Base-by-base conservation (phyloP, 306 rosid species). In the Acacia acuminata region DNA sequence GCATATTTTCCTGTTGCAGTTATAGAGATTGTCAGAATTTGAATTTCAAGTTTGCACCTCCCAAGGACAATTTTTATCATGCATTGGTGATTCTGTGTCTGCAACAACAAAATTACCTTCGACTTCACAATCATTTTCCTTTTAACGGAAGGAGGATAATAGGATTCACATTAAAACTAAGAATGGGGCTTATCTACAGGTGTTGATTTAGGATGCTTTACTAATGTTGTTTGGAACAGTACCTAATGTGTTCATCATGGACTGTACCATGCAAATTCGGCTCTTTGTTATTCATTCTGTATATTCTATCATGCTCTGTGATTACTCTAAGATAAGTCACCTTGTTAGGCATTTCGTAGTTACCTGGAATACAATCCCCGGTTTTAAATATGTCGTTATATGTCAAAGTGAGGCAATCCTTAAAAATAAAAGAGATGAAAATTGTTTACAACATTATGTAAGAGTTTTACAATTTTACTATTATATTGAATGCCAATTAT, bases 11-110 rank as follows among this genome's bases (percentile, higher is more conserved):
- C 32, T 30, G 32, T 30, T 30, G 2, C 32, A 95, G 99, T 83
- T 93, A 74, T 93, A 92, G 97, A 92, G 99, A 88, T 81, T 90
- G 67, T 90, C 98, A 1, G 87, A 82, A 84, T 93, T 88, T 58
- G 90, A 91, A 73, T 92, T 93, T 89, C 93, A 90, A 71, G 79
- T 93, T 61, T 89, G 93, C 22, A 88, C 96, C 64, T 82, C 79
- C 8, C 82, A 76, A 74, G 98, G 97, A 50, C 93, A 90, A 84
- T 93, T 93, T 88, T 88, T 96, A 75, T 88, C 94, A 32, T 92
- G 97, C 77, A 88, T 81, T 84, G 90, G 86, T 60, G 82, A 79
- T 51, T 82, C 85, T 74, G 79, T 91, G 77, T 85, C 88, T 42
- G 97, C 97, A 56, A 86, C 89, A 80, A 91, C 85, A 55, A 90